A percentile compares a stretch with the other conserved stretches of the same genome.
Conservation (phyloP, 2,329 filamentous ascomycete genomes). For the Ophiocordyceps camponoti-floridani region DNA sequence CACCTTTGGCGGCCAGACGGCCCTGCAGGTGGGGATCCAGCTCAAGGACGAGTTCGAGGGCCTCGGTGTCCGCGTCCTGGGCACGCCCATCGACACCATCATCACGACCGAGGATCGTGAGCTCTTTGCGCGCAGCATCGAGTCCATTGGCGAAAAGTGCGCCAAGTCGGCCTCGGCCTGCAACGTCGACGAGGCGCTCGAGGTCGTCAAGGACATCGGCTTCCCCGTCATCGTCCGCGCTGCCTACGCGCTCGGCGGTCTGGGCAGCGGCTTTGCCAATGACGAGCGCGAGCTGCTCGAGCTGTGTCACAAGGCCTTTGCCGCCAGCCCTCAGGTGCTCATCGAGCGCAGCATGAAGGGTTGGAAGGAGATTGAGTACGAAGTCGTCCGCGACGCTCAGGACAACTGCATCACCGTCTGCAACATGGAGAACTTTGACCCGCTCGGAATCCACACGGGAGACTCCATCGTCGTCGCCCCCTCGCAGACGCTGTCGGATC, state of each 20-base stretch:
- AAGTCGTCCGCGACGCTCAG: constrained; percentile 85
- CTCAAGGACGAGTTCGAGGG: constrained; percentile 92
- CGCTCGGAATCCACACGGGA: constrained; percentile 91
- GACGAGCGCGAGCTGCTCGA: constrained; percentile 68
- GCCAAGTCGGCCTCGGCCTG: constrained; percentile 91
- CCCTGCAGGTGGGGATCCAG: constrained; percentile 89
- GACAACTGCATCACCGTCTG: constrained; percentile 99
- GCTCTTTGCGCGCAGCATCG: constrained; percentile 94
- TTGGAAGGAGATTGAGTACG: constrained; percentile 99
- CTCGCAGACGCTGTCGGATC: constrained; percentile 88
- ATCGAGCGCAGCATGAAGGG: constrained; percentile 99
- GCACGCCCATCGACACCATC: constrained; percentile 93
- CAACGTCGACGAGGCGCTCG: constrained; percentile 72
- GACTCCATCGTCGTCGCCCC: constrained; percentile 97
- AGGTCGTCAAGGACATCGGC: constrained; percentile 76
- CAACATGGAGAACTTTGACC: constrained; percentile 99
- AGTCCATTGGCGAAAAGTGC: constrained; percentile 93
- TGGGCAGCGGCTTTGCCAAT: constrained; percentile 90
- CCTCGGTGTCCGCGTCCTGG: constrained; percentile 84
- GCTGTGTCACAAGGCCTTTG: constrained; percentile 87
- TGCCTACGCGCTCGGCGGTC: constrained; percentile 84
- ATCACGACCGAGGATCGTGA: constrained; percentile 98
- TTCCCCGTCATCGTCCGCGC: constrained; percentile 96
- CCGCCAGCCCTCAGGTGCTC: constrained; percentile 85
- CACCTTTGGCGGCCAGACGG: constrained; percentile 95